phyloP scores from a whole-genome alignment of 768 basidiomycete species.

The Floccularia luteovirens region DNA sequence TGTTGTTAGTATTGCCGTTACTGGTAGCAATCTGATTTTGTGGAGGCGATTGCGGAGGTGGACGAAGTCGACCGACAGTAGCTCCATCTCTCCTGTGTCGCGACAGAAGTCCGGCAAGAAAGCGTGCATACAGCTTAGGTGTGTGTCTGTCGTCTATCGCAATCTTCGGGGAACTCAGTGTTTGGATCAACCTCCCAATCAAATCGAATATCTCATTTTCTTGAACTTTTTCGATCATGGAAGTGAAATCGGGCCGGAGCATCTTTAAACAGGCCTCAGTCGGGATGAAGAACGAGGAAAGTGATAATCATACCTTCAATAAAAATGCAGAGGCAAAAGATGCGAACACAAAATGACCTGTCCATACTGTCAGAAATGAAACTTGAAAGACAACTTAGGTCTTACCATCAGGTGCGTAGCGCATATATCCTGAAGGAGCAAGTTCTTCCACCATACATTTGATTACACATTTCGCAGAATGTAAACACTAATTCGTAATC shows the following conservation, averaged over 20 bases:
- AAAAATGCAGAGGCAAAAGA: conserved; percentile 81
- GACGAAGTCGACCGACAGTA: conserved; percentile 47
- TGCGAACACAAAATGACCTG: conserved; percentile 72
- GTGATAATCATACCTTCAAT: conserved; percentile 47
- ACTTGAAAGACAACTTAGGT: conserved; percentile 1
- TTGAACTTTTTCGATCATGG: conserved; percentile 49
- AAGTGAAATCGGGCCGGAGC: conserved; percentile 67
- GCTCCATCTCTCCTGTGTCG: conserved; percentile 64
- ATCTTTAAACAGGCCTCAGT: conserved; percentile 29
- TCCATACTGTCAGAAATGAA: neutral
- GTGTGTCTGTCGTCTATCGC: conserved; percentile 81
- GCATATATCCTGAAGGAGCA: conserved; percentile 68
- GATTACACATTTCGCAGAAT: conserved; percentile 63
- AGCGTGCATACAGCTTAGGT: conserved; percentile 73
- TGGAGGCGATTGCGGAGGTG: conserved; percentile 40
- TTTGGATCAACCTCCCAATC: conserved; percentile 67
- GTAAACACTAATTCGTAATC: conserved; percentile 44
- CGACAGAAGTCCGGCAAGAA: conserved; percentile 65
- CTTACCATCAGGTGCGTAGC: conserved; percentile 71
- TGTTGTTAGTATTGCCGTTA: conserved; percentile 2
- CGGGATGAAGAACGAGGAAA: neutral
- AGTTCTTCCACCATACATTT: conserved; percentile 56
- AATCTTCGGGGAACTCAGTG: conserved; percentile 60
- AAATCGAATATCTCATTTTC: conserved; percentile 67
- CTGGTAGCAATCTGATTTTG: conserved; percentile 16